Percentiles rank a stretch among this genome's conserved stretches.
Evolutionary conservation across 306 rosid genomes (phyloP).

Genomic region (Prinsepia uniflora): DNA sequence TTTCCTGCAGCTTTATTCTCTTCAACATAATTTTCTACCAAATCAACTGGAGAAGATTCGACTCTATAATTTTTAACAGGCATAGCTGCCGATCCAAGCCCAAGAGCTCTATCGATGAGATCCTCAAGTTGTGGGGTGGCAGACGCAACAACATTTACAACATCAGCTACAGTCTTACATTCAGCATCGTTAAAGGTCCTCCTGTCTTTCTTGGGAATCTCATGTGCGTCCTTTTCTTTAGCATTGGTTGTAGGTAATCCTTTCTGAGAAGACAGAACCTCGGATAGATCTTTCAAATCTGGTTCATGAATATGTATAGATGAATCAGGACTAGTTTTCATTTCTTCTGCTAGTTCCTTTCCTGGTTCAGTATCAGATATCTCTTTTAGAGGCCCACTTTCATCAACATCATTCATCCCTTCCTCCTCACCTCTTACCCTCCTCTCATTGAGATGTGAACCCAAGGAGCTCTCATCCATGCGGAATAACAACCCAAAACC

Average conservation of each 20-base stretch:
- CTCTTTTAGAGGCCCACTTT: conserved; percentile 50
- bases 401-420: conserved; percentile 56
- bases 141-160: conserved; percentile 42
- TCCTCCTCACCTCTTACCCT: conserved; percentile 98
- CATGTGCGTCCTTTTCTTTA: conserved; percentile 32
- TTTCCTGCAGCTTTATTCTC: conserved; percentile 50
- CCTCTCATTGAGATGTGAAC: conserved; percentile 95
- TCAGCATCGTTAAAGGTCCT: conserved; percentile 31
- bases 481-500: conserved; percentile 93
- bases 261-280: conserved; percentile 33
- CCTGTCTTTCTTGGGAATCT: conserved; percentile 29
- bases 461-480: conserved; percentile 96
- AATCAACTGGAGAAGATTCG: conserved; percentile 51
- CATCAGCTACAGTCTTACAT: conserved; percentile 35
- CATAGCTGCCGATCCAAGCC: conserved; percentile 71
- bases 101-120: conserved; percentile 87
- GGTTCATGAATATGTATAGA: conserved; percentile 30
- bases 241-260: conserved; percentile 21
- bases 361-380: conserved; percentile 71
- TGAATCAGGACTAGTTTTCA: conserved; percentile 31
- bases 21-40: conserved; percentile 39
- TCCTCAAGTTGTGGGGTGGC: conserved; percentile 82
- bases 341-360: conserved; percentile 41
- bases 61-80: conserved; percentile 42
- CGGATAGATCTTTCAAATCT: conserved; percentile 24